Evolutionary conservation across 2,329 filamentous ascomycete genomes (phyloP).

Genomic region (Arachnopeziza araneosa): DNA sequence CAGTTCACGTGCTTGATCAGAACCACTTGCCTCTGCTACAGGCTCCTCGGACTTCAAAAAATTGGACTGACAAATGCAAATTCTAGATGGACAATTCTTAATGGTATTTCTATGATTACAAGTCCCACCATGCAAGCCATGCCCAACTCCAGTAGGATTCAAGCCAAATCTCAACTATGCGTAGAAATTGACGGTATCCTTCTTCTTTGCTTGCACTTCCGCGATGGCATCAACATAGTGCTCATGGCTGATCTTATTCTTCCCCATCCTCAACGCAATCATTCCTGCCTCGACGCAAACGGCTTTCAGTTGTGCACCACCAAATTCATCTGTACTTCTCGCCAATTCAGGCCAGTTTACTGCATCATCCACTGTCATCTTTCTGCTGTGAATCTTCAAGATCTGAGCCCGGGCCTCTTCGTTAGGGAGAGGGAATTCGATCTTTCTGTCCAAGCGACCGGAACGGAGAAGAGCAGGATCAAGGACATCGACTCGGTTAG

Average conservation of each 20-base stretch:
- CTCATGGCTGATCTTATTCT: slow-evolving; percentile 96
- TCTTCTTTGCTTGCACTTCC: slow-evolving; percentile 62
- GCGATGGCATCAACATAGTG: slow-evolving; percentile 98
- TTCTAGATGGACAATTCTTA: not conserved
- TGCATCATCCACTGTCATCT: slow-evolving; percentile 91
- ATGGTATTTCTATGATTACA: not conserved
- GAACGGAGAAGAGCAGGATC: slow-evolving; percentile 89
- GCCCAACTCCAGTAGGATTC: not conserved
- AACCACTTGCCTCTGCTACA: not conserved
- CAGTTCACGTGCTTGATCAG: not conserved
- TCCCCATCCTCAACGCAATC: slow-evolving; percentile 91
- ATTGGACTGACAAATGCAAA: not conserved
- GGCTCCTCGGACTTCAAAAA: not conserved
- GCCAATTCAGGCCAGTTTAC: slow-evolving; percentile 97
- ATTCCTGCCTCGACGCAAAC: slow-evolving; percentile 98
- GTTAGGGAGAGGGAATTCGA: slow-evolving; percentile 96
- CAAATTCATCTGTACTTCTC: slow-evolving; percentile 96
- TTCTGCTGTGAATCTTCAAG: slow-evolving; percentile 92
- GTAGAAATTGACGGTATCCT: slow-evolving; percentile 6
- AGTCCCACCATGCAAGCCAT: not conserved
- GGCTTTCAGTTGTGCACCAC: slow-evolving; percentile 94
- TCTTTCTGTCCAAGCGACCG: slow-evolving; percentile 90
- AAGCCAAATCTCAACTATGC: not conserved
- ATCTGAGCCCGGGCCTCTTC: slow-evolving; percentile 97
- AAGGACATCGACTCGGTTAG: slow-evolving; percentile 89